Base-by-base conservation (phyloP, 768 basidiomycete species). In the Dictyophora rubrovolvata region DNA sequence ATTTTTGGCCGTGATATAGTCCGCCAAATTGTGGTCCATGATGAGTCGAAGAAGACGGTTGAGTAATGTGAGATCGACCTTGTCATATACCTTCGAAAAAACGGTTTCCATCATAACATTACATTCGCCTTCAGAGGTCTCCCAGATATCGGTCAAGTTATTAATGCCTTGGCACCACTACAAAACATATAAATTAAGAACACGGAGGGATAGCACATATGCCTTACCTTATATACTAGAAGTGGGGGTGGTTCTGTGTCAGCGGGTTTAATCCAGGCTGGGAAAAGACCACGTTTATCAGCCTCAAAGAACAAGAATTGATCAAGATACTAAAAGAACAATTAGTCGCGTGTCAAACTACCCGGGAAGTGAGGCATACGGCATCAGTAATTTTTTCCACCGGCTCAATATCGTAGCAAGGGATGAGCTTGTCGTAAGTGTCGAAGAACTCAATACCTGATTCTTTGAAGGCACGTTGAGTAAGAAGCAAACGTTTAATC, bases 331-430 rank as follows among this genome's bases (percentile, higher is more conserved):
- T 88, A 62, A 3, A 57, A 59, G 22, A 36, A 59, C 28, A 7
- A 28, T 28, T 28, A 28, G 28, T 28, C 28, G 7, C 22, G 11
- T 18, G 60, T 65, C 28, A 62, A 63, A 64, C 55, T 69, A 57
- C 28, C 61, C 11, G 23, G 10, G 54, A 49, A 21, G 54, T 12
- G 53, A 33, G 12, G 78, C 86, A 69, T 63, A 88, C 86, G 36
- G 96, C 96, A 71, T 98, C 96, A 23, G 96, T 98, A 64, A 99
- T 98, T 83, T 99, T 99, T 77, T 99, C 96, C 16, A 99, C 93
- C 0, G 96, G 96, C 70, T 99, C 96, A 62, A 99, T 98, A 66
- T 98, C 95, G 69, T 99, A 98, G 69, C 93, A 97, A 22, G 94
- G 93, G 66, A 98, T 97, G 66, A 98, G 82, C 71, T 95, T 97